Base-by-base conservation (phyloP, 1,139 yeast species). In the Blastobotrys raffinosifermentans region DNA sequence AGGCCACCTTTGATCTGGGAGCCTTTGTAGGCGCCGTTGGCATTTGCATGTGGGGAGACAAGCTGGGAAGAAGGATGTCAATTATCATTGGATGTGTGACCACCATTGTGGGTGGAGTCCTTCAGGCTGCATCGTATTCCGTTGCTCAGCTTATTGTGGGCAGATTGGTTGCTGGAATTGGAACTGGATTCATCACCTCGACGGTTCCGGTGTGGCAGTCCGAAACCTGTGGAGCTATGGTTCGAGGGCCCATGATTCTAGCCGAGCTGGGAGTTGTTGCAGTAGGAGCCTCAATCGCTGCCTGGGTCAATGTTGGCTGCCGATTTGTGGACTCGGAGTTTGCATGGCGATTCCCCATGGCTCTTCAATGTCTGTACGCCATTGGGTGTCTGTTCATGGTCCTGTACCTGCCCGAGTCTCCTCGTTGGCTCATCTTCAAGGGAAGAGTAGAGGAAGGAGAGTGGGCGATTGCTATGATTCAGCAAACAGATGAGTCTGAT, bases 101-200 rank as follows among this genome's bases (percentile, higher is more conserved):
- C 46, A 58, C 26, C 66, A 69, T 74, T 37, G 46, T 78, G 29
- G 91, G 91, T 49, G 75, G 84, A 13, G 49, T 73, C 26, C 66
- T 82, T 41, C 79, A 84, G 15, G 62, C 70, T 11, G 56, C 77
- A 41, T 69, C 86, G 11, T 70, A 70, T 54, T 61, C 61, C 36
- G 63, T 77, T 42, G 83, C 80, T 22, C 89, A 80, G 51, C 75
- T 82, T 40, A 74, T 81, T 32, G 64, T 71, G 45, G 79, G 80
- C 53, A 66, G 82, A 51, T 73, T 75, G 43, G 51, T 74, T 29
- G 63, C 74, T 29, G 82, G 82, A 42, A 54, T 75, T 32, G 81
- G 80, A 47, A 73, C 73, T 33, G 79, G 80, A 48, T 62, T 75
- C 37, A 77, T 70, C 52, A 77, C 78, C 51, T 77, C 77, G 33